Evolutionary conservation across 139 green algal genomes (phyloP), one percentile per base, ranked within the genome.

Genomic region (Microglena sp.): DNA sequence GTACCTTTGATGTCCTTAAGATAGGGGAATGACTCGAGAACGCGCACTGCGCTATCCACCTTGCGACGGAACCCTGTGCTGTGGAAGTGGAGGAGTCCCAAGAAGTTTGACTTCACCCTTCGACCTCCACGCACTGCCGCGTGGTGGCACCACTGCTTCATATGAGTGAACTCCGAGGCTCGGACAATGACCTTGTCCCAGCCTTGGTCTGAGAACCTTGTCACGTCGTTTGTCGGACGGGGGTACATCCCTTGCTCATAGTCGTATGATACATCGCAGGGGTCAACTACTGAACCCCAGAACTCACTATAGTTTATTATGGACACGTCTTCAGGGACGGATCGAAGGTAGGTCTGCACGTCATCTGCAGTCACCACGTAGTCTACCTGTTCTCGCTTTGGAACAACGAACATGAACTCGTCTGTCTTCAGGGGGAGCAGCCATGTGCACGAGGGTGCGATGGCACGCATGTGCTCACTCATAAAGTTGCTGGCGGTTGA

Each of bases 131-230:
- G 56, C 56, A 64, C 28, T 31, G 40, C 56, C 5, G 29, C 29
- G 8, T 64, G 56, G 56, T 64, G 56, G 56, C 56, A 45, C 56
- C 56, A 64, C 29, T 31, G 56, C 29, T 40, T 45, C 56, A 64
- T 64, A 8, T 31, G 6, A 11, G 26, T 15, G 56, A 64, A 64
- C 18, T 28, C 11, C 8, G 6, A 24, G 29, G 15, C 26, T 31
- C 56, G 56, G 7, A 64, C 56, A n/a, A 64, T 64, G 15, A 64
- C 6, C 56, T 64, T 64, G 56, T 64, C 56, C 56, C 56, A 64
- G 56, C 56, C 56, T 15, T 64, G 56, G 31, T 64, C 56, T 7
- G 26, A 11, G 24, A 64, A 64, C 21, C 56, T 28, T 7, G 29
- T 27, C 29, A 64, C 43, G 29, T 64, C 8, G 11, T 8, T 11